A percentile compares a stretch with the other conserved stretches of the same genome.
These are phyloP conservation scores for Candida ovalis DNA, from an alignment of 805 yeast species.

Conservation along the genomic window DNA sequence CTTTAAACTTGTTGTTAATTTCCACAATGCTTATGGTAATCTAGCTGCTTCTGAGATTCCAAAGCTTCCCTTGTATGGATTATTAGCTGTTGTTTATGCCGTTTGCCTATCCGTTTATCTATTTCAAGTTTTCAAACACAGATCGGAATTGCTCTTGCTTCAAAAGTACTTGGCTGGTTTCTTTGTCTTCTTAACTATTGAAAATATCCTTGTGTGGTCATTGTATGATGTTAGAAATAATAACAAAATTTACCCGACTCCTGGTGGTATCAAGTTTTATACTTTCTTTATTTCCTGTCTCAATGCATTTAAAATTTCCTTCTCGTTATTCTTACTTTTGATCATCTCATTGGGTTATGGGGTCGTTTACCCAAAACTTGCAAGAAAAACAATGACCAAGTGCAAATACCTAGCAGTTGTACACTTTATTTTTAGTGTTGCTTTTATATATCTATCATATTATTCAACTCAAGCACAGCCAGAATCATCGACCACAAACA, in stretches of 20 bases:
- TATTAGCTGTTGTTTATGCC: constrained; percentile 77
- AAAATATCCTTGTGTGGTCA: constrained; percentile 86
- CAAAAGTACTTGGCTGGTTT: constrained; percentile 89
- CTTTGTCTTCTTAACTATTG: constrained; percentile 75
- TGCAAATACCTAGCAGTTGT: constrained; percentile 56
- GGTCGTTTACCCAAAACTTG: constrained; percentile 82
- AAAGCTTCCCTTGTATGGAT: constrained; percentile 83
- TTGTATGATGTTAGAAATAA: constrained; percentile 79
- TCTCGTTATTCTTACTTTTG: constrained; percentile 81
- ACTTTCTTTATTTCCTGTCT: constrained; percentile 74
- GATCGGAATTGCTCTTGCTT: constrained; percentile 82
- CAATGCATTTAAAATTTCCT: constrained; percentile 78
- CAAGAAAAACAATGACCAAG: constrained; percentile 67
- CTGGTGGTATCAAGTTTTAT: constrained; percentile 57
- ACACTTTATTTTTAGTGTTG: constrained; percentile 52
- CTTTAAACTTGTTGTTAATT: constrained; percentile 68
- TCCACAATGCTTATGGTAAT: constrained; percentile 90
- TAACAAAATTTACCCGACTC: constrained; percentile 34
- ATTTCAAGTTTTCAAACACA: constrained; percentile 79
- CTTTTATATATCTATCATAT: constrained; percentile 47
- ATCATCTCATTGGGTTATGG: constrained; percentile 93
- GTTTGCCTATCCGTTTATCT: constrained; percentile 79
- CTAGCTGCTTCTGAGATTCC: constrained; percentile 89
- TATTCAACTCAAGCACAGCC: constrained; percentile 32
- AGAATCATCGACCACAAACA: constrained; percentile 28